Evolutionary conservation across 2,329 filamentous ascomycete species (phyloP).

Genomic region (Trichoderma atrobrunneum): DNA sequence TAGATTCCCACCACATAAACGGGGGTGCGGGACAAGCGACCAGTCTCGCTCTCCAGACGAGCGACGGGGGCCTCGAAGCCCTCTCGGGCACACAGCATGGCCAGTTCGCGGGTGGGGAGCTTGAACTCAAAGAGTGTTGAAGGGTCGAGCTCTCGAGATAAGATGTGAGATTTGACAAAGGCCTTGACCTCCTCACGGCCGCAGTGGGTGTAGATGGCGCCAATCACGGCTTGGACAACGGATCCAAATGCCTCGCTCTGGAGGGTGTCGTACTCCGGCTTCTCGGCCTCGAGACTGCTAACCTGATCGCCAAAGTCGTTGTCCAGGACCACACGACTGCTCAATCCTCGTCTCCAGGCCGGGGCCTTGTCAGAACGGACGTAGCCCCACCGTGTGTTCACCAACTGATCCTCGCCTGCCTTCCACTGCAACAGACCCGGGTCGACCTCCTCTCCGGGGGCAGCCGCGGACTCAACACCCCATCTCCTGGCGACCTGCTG

Average conservation of each 20-base stretch:
- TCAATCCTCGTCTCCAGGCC: conserved; percentile 63
- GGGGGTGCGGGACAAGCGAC: conserved; percentile 76
- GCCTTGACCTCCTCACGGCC: conserved; percentile 74
- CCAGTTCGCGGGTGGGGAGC: conserved; percentile 79
- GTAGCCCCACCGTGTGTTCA: conserved; percentile 50
- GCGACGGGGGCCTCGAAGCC: conserved; percentile 86
- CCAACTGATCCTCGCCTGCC: conserved; percentile 45
- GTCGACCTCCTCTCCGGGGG: conserved; percentile 87
- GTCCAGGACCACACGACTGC: conserved; percentile 75
- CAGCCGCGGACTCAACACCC: conserved; percentile 86
- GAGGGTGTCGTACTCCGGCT: conserved; percentile 58
- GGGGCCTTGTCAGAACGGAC: conserved; percentile 49
- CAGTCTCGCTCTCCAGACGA: conserved; percentile 85
- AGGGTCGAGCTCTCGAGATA: conserved; percentile 75
- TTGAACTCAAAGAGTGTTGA: conserved; percentile 78
- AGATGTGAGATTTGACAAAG: conserved; percentile 81
- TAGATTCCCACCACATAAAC: conserved; percentile 95
- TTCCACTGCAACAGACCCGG: conserved; percentile 83
- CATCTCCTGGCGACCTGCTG: conserved; percentile 74
- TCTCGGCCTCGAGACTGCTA: conserved; percentile 25
- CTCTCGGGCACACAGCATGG: conserved; percentile 79
- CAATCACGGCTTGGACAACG: conserved; percentile 80
- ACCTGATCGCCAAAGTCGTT: conserved; percentile 75
- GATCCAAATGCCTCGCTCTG: conserved; percentile 69
- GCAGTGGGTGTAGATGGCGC: conserved; percentile 80